phyloP scores from a whole-genome alignment of 2,329 filamentous ascomycete species.

The Fusarium virguliforme region DNA sequence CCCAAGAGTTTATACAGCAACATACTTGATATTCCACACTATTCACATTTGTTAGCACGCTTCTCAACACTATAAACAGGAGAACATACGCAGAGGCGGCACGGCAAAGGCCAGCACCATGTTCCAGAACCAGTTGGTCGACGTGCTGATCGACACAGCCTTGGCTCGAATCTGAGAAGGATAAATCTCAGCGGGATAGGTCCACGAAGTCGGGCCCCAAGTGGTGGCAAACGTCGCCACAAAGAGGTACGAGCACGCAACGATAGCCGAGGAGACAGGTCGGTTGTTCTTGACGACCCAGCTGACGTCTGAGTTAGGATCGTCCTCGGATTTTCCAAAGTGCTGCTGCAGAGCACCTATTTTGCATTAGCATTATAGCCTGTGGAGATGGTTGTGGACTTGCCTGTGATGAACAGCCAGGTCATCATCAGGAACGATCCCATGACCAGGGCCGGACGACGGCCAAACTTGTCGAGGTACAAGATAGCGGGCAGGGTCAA shows the following conservation, averaged over 20 bases:
- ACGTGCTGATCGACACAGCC: slow-evolving; percentile 62
- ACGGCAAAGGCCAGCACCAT: slow-evolving; percentile 55
- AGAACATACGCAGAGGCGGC: slow-evolving; percentile 65
- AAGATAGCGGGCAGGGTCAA: slow-evolving; percentile 74
- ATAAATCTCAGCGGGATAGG: slow-evolving; percentile 65
- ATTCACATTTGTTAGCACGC: slow-evolving; percentile 10
- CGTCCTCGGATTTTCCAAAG: slow-evolving; percentile 66
- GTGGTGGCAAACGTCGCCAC: slow-evolving; percentile 64
- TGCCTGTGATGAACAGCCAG: slow-evolving; percentile 74
- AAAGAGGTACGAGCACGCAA: slow-evolving; percentile 75
- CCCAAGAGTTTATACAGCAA: background rate
- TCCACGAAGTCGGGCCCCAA: slow-evolving; percentile 64
- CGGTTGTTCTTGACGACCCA: slow-evolving; percentile 70
- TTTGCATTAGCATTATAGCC: background rate
- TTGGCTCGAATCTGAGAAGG: slow-evolving; percentile 61
- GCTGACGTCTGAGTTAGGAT: slow-evolving; percentile 65
- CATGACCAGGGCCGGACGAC: slow-evolving; percentile 69
- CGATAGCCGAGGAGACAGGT: slow-evolving; percentile 72
- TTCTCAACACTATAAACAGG: background rate
- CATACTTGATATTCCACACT: slow-evolving; percentile 66
- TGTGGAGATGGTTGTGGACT: background rate
- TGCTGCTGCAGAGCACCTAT: slow-evolving; percentile 70
- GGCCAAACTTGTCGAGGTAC: slow-evolving; percentile 72
- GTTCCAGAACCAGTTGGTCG: slow-evolving; percentile 57
- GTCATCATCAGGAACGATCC: slow-evolving; percentile 73